These are phyloP conservation scores for Dissoconium aciculare DNA, from an alignment of 2,329 filamentous ascomycete genomes.

Conservation along the genomic window DNA sequence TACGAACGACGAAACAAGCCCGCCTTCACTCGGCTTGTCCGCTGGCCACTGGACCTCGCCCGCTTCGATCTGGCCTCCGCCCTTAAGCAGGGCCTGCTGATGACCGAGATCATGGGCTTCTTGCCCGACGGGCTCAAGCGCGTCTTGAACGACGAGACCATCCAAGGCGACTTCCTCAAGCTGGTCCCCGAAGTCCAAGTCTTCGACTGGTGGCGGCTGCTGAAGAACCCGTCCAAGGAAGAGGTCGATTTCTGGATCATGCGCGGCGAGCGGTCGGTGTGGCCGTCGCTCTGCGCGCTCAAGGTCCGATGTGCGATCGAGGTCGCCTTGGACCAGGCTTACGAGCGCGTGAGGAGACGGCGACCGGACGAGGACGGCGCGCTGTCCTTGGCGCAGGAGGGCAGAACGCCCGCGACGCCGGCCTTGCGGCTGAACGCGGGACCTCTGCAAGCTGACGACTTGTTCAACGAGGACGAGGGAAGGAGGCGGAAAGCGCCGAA, in stretches of 20 bases:
- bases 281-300: slow-evolving; percentile 74
- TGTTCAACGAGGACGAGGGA: neutral
- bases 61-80: slow-evolving; percentile 2
- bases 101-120: slow-evolving; percentile 55
- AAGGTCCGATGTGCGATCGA: slow-evolving; percentile 74
- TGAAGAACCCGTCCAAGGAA: slow-evolving; percentile 68
- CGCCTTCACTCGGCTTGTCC: slow-evolving; percentile 2
- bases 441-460: neutral
- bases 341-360: slow-evolving; percentile 53
- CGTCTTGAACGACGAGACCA: slow-evolving; percentile 40
- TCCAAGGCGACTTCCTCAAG: slow-evolving; percentile 64
- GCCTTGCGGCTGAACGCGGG: neutral
- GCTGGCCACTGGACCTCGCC: slow-evolving; percentile 5
- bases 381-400: neutral
- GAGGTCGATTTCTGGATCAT: slow-evolving; percentile 73
- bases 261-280: slow-evolving; percentile 73
- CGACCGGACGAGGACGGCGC: neutral
- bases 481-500: slow-evolving; percentile 1
- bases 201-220: slow-evolving; percentile 57
- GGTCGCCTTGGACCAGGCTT: slow-evolving; percentile 72
- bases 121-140: slow-evolving; percentile 37
- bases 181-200: slow-evolving; percentile 66
- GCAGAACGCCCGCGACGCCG: neutral
- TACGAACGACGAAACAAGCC: slow-evolving; percentile 5
- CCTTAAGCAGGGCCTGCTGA: slow-evolving; percentile 49